Evolutionary conservation across 2,329 filamentous ascomycete species (phyloP).

Genomic region (Keithomyces neogunnii): DNA sequence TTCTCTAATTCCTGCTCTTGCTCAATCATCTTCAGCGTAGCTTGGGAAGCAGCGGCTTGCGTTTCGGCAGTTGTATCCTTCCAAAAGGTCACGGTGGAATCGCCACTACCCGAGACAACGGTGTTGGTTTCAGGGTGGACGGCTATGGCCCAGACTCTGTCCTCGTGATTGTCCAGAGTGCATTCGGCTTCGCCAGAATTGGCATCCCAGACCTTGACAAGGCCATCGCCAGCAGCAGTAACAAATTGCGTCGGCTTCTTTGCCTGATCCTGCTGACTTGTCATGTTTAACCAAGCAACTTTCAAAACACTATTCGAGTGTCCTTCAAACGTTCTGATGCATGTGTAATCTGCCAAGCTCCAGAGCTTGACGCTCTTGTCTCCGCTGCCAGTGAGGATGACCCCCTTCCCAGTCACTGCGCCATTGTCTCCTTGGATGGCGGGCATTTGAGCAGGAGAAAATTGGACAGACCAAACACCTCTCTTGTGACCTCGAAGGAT

Average conservation of each 20-base stretch:
- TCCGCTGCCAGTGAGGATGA: slow-evolving; percentile 83
- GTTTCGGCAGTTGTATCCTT: slow-evolving; percentile 81
- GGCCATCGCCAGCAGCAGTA: slow-evolving; percentile 83
- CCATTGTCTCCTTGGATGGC: slow-evolving; percentile 64
- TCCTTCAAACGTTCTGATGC: slow-evolving; percentile 87
- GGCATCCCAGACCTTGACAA: slow-evolving; percentile 95
- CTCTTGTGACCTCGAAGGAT: slow-evolving; percentile 87
- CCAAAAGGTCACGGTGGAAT: slow-evolving; percentile 94
- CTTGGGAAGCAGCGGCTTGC: slow-evolving; percentile 62
- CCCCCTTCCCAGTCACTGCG: slow-evolving; percentile 66
- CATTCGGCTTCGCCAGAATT: slow-evolving; percentile 76
- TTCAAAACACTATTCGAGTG: slow-evolving; percentile 95
- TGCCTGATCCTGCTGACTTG: slow-evolving; percentile 38
- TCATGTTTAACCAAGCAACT: slow-evolving; percentile 70
- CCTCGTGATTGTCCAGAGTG: slow-evolving; percentile 93
- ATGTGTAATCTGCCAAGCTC: slow-evolving; percentile 87
- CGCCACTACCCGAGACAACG: slow-evolving; percentile 83
- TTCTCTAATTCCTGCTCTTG: slow-evolving; percentile 93
- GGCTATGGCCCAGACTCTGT: slow-evolving; percentile 86
- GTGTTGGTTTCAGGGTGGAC: slow-evolving; percentile 61
- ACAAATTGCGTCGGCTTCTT: slow-evolving; percentile 64
- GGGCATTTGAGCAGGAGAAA: slow-evolving; percentile 72
- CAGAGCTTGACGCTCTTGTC: slow-evolving; percentile 96
- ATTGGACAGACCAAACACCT: slow-evolving; percentile 92
- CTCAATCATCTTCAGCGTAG: slow-evolving; percentile 73